Conservation (phyloP, 2,329 filamentous ascomycete species). For the Thyridium curvatum region DNA sequence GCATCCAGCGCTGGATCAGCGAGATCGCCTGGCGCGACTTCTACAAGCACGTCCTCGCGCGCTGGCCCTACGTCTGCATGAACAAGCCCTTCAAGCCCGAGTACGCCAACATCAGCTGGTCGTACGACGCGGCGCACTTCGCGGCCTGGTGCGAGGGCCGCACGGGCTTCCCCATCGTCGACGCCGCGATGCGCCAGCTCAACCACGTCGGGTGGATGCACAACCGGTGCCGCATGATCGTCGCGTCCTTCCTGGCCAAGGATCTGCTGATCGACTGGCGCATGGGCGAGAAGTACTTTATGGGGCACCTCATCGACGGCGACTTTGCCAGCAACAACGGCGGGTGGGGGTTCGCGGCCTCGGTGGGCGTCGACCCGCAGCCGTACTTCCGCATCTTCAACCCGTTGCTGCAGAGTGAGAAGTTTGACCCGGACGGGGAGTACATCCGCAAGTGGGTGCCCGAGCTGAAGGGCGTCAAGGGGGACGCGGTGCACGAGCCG, state of each 20-base stretch:
- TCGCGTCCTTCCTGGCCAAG: slow-evolving; percentile 74
- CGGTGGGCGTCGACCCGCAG: slow-evolving; percentile 37
- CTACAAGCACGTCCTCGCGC: slow-evolving; percentile 76
- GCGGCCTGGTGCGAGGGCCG: slow-evolving; percentile 65
- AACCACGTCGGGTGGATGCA: slow-evolving; percentile 69
- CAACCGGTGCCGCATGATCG: slow-evolving; percentile 79
- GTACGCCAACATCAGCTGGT: slow-evolving; percentile 78
- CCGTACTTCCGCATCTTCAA: slow-evolving; percentile 92
- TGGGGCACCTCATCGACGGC: slow-evolving; percentile 73
- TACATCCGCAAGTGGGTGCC: slow-evolving; percentile 82
- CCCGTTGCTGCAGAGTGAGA: slow-evolving; percentile 76
- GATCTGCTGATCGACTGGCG: slow-evolving; percentile 80
- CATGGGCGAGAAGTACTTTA: slow-evolving; percentile 75
- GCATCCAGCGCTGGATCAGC: slow-evolving; percentile 69
- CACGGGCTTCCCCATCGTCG: slow-evolving; percentile 78
- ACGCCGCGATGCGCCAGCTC: slow-evolving; percentile 80
- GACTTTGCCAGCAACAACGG: slow-evolving; percentile 75
- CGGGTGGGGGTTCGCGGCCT: slow-evolving; percentile 45
- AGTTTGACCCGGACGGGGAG: slow-evolving; percentile 70
- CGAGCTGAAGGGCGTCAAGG: slow-evolving; percentile 61
- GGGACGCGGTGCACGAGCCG: slow-evolving; percentile 73
- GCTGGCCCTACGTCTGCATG: slow-evolving; percentile 79
- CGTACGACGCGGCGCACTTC: slow-evolving; percentile 65
- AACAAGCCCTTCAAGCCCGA: slow-evolving; percentile 69
- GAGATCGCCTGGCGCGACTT: slow-evolving; percentile 86